A percentile compares a stretch with the other conserved stretches of the same genome.
These are phyloP conservation scores for Monosporascus sp. DNA, from an alignment of 2,329 filamentous ascomycete genomes.

Conservation along the genomic window DNA sequence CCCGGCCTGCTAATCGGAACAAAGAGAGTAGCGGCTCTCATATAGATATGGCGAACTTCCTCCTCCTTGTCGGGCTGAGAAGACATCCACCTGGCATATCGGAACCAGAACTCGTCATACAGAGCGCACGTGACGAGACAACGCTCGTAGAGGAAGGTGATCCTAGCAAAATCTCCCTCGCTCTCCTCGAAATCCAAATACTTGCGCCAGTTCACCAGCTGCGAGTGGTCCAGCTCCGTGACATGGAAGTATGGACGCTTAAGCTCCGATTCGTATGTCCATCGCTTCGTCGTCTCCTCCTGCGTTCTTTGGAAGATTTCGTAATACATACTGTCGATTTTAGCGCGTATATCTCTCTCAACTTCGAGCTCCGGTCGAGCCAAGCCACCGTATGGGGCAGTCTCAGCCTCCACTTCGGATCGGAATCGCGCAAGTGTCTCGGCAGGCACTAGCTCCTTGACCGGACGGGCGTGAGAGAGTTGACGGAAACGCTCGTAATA, in stretches of 20 bases:
- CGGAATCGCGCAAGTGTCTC: constrained; percentile 66
- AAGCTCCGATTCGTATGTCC: constrained; percentile 91
- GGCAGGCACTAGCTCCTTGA: constrained; percentile 66
- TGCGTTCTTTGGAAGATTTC: constrained; percentile 79
- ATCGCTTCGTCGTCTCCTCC: constrained; percentile 83
- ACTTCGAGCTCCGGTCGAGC: constrained; percentile 70
- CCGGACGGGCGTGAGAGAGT: constrained; percentile 66
- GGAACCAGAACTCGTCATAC: constrained; percentile 97
- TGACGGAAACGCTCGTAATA: constrained; percentile 90
- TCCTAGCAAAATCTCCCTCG: constrained; percentile 71
- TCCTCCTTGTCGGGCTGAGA: constrained; percentile 76
- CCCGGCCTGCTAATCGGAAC: constrained; percentile 82
- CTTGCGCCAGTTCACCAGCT: constrained; percentile 88
- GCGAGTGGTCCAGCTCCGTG: constrained; percentile 79
- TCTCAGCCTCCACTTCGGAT: constrained; percentile 66
- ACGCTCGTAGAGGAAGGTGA: constrained; percentile 84
- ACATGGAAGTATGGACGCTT: constrained; percentile 97
- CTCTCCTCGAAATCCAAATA: constrained; percentile 94
- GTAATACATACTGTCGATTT: constrained; percentile 76
- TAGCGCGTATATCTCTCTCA: constrained; percentile 74
- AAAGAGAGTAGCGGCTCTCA: constrained; percentile 77
- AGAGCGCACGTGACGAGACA: constrained; percentile 89
- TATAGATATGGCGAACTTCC: constrained; percentile 87
- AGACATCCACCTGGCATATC: constrained; percentile 94
- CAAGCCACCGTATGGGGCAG: constrained; percentile 43